These are phyloP conservation scores for Xylaria sp. DNA, from an alignment of 2,329 filamentous ascomycete genomes.

Conservation along the genomic window DNA sequence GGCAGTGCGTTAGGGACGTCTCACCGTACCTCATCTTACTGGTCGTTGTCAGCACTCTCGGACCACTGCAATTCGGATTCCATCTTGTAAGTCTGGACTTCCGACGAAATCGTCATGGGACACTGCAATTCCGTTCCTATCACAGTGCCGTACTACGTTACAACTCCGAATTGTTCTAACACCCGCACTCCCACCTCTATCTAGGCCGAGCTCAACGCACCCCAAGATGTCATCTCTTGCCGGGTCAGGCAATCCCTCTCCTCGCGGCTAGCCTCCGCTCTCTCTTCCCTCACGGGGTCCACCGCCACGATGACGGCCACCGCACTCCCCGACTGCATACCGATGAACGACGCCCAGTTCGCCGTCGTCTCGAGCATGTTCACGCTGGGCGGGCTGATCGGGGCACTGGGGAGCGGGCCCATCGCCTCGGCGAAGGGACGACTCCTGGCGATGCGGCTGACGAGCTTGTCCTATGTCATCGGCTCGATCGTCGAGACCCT, in stretches of 20 bases:
- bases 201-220: conserved; percentile 92
- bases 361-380: conserved; percentile 89
- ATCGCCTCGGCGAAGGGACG: conserved; percentile 78
- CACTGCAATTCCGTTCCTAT: neutral
- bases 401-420: conserved; percentile 79
- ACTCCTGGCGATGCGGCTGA: conserved; percentile 74
- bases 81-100: conserved; percentile 67
- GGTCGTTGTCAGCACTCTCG: conserved; percentile 76
- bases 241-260: conserved; percentile 58
- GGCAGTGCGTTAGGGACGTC: conserved; percentile 49
- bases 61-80: conserved; percentile 91
- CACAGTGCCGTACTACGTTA: too few species aligned
- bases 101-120: conserved; percentile 1
- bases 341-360: conserved; percentile 81
- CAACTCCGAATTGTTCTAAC: neutral
- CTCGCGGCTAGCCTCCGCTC: conserved; percentile 33
- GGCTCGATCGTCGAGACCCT: conserved; percentile 78
- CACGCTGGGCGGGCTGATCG: conserved; percentile 83
- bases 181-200: neutral
- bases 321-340: conserved; percentile 75
- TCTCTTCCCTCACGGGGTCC: conserved; percentile 34
- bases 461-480: conserved; percentile 72
- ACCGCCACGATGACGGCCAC: conserved; percentile 33
- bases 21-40: conserved; percentile 79
- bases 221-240: conserved; percentile 91